These are phyloP conservation scores for Pyracantha coccinea DNA, from an alignment of 331 rosid species.

Conservation along the genomic window DNA sequence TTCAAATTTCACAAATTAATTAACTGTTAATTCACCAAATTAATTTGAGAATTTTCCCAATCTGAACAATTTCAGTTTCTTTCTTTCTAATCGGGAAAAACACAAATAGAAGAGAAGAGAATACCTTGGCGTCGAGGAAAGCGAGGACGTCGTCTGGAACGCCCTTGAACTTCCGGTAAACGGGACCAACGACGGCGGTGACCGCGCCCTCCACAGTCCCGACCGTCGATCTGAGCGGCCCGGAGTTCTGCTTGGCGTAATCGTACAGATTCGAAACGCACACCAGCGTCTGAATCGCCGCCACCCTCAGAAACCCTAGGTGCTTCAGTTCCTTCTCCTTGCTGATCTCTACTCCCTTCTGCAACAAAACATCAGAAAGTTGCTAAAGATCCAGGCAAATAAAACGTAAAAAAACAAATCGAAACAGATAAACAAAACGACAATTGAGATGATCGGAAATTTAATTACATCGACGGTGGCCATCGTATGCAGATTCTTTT, in stretches of 20 bases:
- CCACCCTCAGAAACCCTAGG: slow-evolving; percentile 49
- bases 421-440: neutral
- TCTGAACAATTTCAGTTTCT: neutral
- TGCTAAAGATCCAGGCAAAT: neutral
- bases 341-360: slow-evolving; percentile 23
- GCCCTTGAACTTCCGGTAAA: slow-evolving; percentile 42
- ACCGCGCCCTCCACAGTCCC: slow-evolving; percentile 52
- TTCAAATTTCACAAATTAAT: neutral
- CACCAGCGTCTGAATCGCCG: slow-evolving; percentile 38
- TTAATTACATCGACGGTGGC: slow-evolving; percentile 30
- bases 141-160: slow-evolving; percentile 59
- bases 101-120: neutral
- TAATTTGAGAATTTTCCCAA: neutral
- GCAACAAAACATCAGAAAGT: neutral
- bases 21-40: neutral
- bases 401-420: neutral
- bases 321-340: slow-evolving; percentile 39
- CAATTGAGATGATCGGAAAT: neutral
- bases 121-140: slow-evolving; percentile 64
- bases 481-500: slow-evolving; percentile 11
- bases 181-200: slow-evolving; percentile 56
- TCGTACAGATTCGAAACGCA: slow-evolving; percentile 49
- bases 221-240: slow-evolving; percentile 62
- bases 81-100: neutral
- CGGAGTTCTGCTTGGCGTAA: slow-evolving; percentile 62